Evolutionary conservation across 768 basidiomycete species (phyloP).

Genomic region (Phylloporus scabripes): DNA sequence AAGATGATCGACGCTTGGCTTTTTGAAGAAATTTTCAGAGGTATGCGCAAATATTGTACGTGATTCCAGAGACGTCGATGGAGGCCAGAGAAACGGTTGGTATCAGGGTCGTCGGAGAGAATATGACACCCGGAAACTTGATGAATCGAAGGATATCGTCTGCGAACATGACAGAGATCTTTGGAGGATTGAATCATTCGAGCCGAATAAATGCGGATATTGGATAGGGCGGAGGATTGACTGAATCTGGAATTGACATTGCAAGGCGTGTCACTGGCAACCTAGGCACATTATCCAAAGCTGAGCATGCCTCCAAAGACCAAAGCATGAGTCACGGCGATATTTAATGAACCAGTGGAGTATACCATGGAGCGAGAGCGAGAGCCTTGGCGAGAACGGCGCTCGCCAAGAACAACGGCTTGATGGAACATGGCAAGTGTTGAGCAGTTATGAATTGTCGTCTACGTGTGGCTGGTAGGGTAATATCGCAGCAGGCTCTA

Average conservation of each 20-base stretch:
- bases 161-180: background rate
- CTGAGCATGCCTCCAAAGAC: background rate
- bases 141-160: background rate
- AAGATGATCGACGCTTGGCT: background rate
- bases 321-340: background rate
- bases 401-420: too few relatives aligned
- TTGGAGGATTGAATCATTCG: background rate
- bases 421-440: too few relatives aligned
- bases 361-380: background rate
- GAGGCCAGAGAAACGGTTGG: background rate
- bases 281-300: background rate
- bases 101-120: background rate
- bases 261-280: background rate
- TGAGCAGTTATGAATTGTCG: too few relatives aligned
- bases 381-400: too few relatives aligned
- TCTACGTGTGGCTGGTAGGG: too few relatives aligned
- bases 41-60: background rate
- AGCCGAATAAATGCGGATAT: background rate
- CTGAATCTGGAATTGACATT: background rate
- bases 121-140: background rate
- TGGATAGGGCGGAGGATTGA: background rate
- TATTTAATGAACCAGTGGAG: background rate
- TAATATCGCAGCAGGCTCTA: too few relatives aligned
- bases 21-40: background rate
- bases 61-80: background rate